A percentile compares a stretch with the other conserved stretches of the same genome.
These are phyloP conservation scores for Pulicaria dysenterica DNA, from an alignment of 129 eudicot species.

Conservation along the genomic window DNA sequence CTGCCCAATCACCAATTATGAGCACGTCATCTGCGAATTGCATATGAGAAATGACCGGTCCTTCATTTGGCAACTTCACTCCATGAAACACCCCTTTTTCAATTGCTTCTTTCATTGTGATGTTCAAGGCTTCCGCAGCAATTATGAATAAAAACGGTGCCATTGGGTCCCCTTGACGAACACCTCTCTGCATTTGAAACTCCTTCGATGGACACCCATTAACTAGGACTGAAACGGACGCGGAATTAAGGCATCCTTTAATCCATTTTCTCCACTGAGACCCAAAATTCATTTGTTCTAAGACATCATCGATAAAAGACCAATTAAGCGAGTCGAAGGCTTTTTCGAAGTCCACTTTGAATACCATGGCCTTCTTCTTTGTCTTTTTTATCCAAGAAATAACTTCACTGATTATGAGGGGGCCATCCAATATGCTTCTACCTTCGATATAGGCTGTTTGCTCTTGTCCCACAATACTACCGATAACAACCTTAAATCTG, in stretches of 20 bases:
- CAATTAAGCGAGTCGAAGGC: not conserved
- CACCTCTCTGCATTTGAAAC: not conserved
- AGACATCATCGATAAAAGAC: not conserved
- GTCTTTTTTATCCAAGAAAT: not conserved
- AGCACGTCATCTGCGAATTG: too few species aligned
- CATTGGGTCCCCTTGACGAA: not conserved
- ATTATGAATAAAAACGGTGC: not conserved
- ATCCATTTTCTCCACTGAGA: not conserved
- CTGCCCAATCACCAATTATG: too few species aligned
- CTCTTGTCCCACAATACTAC: not conserved
- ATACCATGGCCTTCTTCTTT: not conserved
- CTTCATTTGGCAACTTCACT: too few species aligned
- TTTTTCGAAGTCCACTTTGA: not conserved
- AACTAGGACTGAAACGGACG: not conserved
- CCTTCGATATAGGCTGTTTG: not conserved
- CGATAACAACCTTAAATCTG: not conserved
- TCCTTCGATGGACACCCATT: not conserved
- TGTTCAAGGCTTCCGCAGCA: too few species aligned
- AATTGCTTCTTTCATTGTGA: too few species aligned
- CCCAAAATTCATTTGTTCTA: not conserved
- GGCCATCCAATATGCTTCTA: not conserved
- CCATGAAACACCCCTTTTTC: too few species aligned
- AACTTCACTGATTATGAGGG: not conserved
- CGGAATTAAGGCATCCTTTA: not conserved
- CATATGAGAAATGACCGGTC: too few species aligned